Percentiles rank a stretch among this genome's conserved stretches.
These are phyloP conservation scores for Phyllostachys edulis DNA, from an alignment of 176 grass and related monocot species.

Conservation along the genomic window DNA sequence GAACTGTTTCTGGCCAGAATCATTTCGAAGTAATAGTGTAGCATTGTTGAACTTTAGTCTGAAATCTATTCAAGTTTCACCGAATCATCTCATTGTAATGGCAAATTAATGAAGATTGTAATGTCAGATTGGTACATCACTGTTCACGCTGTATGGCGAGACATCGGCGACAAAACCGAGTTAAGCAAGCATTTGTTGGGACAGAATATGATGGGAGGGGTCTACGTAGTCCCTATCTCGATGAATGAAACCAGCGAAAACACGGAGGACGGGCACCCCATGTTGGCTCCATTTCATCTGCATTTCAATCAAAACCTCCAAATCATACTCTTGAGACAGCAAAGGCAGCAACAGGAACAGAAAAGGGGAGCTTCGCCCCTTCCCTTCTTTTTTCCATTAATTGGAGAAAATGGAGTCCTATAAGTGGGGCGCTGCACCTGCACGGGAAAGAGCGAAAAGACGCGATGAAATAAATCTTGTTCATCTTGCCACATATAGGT, in stretches of 20 bases:
- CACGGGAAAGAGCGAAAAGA: neutral
- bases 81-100: no score
- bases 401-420: neutral
- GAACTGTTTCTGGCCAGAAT: neutral
- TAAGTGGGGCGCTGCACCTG: neutral
- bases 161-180: slow-evolving; percentile 21
- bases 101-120: neutral
- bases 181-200: slow-evolving; percentile 1
- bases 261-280: slow-evolving; percentile 33
- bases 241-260: slow-evolving; percentile 19
- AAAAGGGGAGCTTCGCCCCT: neutral
- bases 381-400: neutral
- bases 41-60: no score
- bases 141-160: neutral
- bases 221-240: slow-evolving; percentile 11
- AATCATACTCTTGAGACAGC: slow-evolving; percentile 23
- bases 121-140: neutral
- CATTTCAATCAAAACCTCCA: slow-evolving; percentile 14
- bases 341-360: neutral
- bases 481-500: neutral
- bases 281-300: slow-evolving; percentile 4
- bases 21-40: neutral
- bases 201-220: slow-evolving; percentile 38
- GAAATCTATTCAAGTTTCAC: no score
- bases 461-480: neutral